Conservation (phyloP, 495 filamentous ascomycete genomes). For the Daldinia caldariorum region DNA sequence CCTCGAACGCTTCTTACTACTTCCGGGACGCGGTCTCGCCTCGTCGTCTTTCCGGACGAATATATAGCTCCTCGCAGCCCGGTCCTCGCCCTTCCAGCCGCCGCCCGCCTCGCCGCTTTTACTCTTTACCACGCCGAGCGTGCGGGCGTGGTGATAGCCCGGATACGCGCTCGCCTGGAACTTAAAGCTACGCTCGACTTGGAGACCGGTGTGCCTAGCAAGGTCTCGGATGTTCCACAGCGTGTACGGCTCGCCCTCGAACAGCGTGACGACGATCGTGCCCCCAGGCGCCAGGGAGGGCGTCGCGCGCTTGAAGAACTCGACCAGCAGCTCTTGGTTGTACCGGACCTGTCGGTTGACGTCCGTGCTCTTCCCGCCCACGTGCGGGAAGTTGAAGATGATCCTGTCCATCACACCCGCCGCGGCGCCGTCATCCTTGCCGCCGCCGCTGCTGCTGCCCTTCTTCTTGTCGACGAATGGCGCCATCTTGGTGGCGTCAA, state of each 20-base stretch:
- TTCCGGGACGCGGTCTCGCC: constrained; percentile 41
- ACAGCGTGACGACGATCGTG: constrained; percentile 83
- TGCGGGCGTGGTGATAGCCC: constrained; percentile 88
- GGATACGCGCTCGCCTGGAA: constrained; percentile 81
- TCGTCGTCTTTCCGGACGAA: constrained; percentile 71
- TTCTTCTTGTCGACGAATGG: constrained; percentile 50
- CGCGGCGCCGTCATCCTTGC: constrained; percentile 40
- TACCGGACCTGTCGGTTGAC: constrained; percentile 91
- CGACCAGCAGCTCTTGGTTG: constrained; percentile 89
- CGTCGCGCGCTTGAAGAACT: constrained; percentile 74
- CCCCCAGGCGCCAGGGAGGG: constrained; percentile 60
- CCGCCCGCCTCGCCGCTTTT: constrained; percentile 59
- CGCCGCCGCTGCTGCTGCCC: not conserved
- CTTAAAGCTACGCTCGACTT: constrained; percentile 77
- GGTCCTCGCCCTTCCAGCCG: constrained; percentile 81
- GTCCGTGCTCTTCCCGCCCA: constrained; percentile 89
- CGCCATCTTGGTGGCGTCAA: constrained; percentile 79
- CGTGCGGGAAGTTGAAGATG: constrained; percentile 96
- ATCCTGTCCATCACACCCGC: constrained; percentile 73
- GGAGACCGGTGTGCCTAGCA: constrained; percentile 78
- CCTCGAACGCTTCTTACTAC: constrained; percentile 58
- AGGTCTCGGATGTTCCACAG: constrained; percentile 94
- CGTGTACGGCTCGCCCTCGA: constrained; percentile 92
- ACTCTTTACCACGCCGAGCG: constrained; percentile 77
- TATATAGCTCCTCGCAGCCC: constrained; percentile 78